Base-by-base conservation (phyloP, 495 filamentous ascomycete genomes). In the Aspergillus saccharolyticus region DNA sequence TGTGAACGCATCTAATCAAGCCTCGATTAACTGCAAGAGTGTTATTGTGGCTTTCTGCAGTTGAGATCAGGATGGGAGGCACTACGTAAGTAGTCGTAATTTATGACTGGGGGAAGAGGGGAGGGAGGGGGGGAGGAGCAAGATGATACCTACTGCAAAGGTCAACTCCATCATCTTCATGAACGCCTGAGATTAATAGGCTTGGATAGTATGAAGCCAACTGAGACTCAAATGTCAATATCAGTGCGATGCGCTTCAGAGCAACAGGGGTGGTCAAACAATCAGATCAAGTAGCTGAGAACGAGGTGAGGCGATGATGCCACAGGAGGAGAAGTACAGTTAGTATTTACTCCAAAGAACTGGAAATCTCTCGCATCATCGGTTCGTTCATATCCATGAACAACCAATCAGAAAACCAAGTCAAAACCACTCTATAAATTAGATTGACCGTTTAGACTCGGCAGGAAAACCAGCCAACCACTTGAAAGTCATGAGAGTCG, bases 1-100 rank as follows among this genome's bases (percentile, higher is more conserved):
- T 19, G 17, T 50, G 28, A 24, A 50, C 24, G 47, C 47, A 50
- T 25, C 4, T 30, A n/a, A 50, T 24, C 47, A 50, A 50, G 47
- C 47, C 47, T 50, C 47, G 47, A 24, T 50, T 24, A 28, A 50
- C 47, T 50, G 47, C 47, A 50, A 17, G 21, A 28, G 46, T 16
- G 47, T 24, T 28, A 50, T 25, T 25, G 21, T 28, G 47, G 47
- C 47, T 28, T 39, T 47, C 44, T 47, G 44, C 44, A 47, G 44
- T 47, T 47, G 44, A 47, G 44, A 47, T 47, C 44, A 47, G n/a
- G 33, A 28, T 50, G 7, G 30, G 47, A 49, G 20, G 12, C 33
- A 39, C 33, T 39, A 39, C 33, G 33, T 39, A 39, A 39, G 33
- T 39, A 39, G 33, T 39, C 33, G 33, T 39, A 39, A 39, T 39